These are phyloP conservation scores for Purpureocillium lavendulum DNA, from an alignment of 2,329 filamentous ascomycete genomes.

Conservation along the genomic window DNA sequence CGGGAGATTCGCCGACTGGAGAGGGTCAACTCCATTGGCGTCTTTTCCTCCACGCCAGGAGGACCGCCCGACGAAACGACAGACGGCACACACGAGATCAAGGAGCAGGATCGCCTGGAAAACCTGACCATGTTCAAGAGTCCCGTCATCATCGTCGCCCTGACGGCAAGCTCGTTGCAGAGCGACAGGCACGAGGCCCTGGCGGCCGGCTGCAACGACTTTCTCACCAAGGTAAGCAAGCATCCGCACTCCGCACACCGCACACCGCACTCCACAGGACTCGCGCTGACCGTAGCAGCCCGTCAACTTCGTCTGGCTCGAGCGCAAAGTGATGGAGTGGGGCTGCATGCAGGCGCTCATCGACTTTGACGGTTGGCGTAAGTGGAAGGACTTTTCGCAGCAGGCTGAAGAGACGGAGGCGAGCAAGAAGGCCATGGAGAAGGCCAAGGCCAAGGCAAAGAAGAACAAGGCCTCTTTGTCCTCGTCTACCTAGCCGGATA, in stretches of 20 bases:
- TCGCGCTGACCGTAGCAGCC: conserved; percentile 47
- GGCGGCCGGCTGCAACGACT: conserved; percentile 95
- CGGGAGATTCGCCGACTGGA: conserved; percentile 89
- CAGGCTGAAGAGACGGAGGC: conserved; percentile 34
- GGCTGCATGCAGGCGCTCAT: conserved; percentile 99
- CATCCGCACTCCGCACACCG: neutral
- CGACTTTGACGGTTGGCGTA: conserved; percentile 95
- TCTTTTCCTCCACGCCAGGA: conserved; percentile 65
- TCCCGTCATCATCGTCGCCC: conserved; percentile 92
- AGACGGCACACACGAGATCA: conserved; percentile 29
- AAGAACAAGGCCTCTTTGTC: conserved; percentile 34
- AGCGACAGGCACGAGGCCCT: conserved; percentile 92
- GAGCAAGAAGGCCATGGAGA: conserved; percentile 27
- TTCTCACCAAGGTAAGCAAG: conserved; percentile 77
- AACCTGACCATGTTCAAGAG: conserved; percentile 77
- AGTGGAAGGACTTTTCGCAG: conserved; percentile 80
- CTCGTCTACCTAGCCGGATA: conserved; percentile 8
- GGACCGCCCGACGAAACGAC: conserved; percentile 37
- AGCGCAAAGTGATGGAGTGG: conserved; percentile 98
- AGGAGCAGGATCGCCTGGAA: conserved; percentile 60
- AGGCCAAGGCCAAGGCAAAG: conserved; percentile 30
- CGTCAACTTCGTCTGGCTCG: conserved; percentile 94
- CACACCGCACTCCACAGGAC: too few relatives aligned
- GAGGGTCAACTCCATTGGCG: conserved; percentile 83
- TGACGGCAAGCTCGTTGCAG: conserved; percentile 90